These are phyloP conservation scores for Salix caprea DNA, from an alignment of 345 rosid genomes.

Conservation along the genomic window DNA sequence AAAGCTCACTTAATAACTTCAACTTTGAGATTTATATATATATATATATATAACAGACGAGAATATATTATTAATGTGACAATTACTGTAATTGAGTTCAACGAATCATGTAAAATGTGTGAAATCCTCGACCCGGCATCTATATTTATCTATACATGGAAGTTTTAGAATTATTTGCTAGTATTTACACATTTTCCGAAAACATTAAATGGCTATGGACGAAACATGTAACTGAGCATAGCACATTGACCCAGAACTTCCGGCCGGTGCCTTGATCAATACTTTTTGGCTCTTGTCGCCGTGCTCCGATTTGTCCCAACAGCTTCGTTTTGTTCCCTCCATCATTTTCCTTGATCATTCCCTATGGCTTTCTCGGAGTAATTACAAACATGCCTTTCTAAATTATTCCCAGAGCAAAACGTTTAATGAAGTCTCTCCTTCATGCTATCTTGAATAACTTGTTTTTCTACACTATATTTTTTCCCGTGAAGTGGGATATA, in stretches of 20 bases:
- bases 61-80: too few species aligned
- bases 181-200: not conserved
- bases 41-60: too few species aligned
- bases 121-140: too few species aligned
- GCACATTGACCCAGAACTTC: not conserved
- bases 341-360: not conserved
- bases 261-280: not conserved
- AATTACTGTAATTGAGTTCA: too few species aligned
- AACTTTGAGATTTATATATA: too few species aligned
- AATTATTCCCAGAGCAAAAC: not conserved
- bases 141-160: too few species aligned
- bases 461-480: too few species aligned
- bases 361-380: not conserved
- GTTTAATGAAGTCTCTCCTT: not conserved
- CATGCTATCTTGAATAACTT: not conserved
- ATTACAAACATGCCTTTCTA: not conserved
- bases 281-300: not conserved
- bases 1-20: too few species aligned
- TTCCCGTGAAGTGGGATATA: not conserved
- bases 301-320: not conserved
- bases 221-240: not conserved
- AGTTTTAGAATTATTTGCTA: too few species aligned
- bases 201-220: not conserved
- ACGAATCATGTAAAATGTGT: too few species aligned
- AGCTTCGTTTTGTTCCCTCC: not conserved